Evolutionary conservation across 139 green algal genomes (phyloP), one percentile per base, ranked within the genome.

Genomic region (Eudorina sp.): DNA sequence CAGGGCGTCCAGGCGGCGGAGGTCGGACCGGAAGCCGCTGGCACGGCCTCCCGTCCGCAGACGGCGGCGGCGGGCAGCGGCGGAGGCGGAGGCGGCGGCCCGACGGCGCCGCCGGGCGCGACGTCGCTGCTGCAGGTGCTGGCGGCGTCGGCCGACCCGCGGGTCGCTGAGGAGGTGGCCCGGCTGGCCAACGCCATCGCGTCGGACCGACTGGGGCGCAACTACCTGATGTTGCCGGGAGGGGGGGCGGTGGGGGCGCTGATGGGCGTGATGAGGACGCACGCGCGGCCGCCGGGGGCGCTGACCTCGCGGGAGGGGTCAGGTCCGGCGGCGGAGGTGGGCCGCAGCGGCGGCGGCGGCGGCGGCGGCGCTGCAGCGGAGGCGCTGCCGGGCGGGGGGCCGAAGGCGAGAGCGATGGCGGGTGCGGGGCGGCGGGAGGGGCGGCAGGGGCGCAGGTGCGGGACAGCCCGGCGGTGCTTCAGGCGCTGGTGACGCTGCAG

Each of bases 401-500:
- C 6, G 4, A 36, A 19, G 23, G 34, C 31, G 25, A 18, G 73
- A 0, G 29, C 3, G 0, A 1, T 18, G 53, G 69, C 18, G 14
- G 69, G 69, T 5, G 69, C 38, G 69, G 1, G 38, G n/a, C 9
- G 48, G 31, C 36, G 51, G 75, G 31, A 51, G 75, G n/a, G 16
- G 68, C 11, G 3, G 31, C 31, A 27, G 68, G 5, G 14, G 68
- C 41, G 16, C 27, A 13, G 1, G 25, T 25, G 51, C 75, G 29
- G 4, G 80, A 88, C 46, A 45, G 41, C 31, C 34, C 53, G 34
- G 34, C 74, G 60, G 53, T 43, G 38, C 82, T 80, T 55, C 77
- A 90, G 36, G 48, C 68, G 8, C 83, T 91, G 83, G 83, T 84
- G 80, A 75, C 83, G n/a, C 87, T 91, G n/a, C 90, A 93, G 82